Conservation (phyloP, 2,329 filamentous ascomycete species). For the Colletotrichum plurivorum region DNA sequence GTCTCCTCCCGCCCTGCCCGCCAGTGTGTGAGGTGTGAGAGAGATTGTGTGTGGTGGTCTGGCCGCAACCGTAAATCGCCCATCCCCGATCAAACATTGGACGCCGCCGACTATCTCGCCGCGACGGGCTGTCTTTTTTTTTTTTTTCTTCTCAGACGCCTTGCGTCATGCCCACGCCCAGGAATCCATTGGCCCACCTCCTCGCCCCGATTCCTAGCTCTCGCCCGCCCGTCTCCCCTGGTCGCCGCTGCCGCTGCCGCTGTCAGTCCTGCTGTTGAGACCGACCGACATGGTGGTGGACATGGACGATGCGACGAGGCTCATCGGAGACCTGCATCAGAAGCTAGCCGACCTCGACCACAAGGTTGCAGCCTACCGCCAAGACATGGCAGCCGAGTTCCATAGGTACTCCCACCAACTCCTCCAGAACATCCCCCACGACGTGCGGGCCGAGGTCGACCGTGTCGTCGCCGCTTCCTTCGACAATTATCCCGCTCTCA, state of each 20-base stretch:
- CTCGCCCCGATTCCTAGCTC: conserved; percentile 32
- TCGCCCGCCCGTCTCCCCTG: conserved; percentile 28
- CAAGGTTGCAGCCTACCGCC: conserved; percentile 70
- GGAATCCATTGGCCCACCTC: conserved; percentile 40
- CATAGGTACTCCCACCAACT: conserved; percentile 66
- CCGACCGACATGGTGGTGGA: conserved; percentile 34
- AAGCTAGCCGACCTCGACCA: conserved; percentile 70
- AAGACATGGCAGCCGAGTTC: conserved; percentile 71
- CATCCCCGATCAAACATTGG: conserved; percentile 38
- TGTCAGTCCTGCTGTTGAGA: conserved; percentile 17
- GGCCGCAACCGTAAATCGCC: conserved; percentile 37
- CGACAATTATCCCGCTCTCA: conserved; percentile 61
- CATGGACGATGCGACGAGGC: conserved; percentile 64
- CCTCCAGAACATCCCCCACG: conserved; percentile 61
- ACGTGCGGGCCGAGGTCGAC: conserved; percentile 62
- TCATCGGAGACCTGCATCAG: conserved; percentile 66
- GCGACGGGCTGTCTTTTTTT: conserved; percentile 33
- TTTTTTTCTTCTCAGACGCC: conserved; percentile 29
- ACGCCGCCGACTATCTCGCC: conserved; percentile 35
- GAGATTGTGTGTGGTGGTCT: conserved; percentile 14
- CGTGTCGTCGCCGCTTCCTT: conserved; percentile 61
- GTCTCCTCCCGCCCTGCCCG: conserved; percentile 3
- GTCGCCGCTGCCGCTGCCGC: conserved; percentile 31
- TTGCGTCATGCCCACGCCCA: conserved; percentile 40
- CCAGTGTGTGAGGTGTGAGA: conserved; percentile 1